Evolutionary conservation across 768 basidiomycete species (phyloP).

Genomic region (Lactifluus volemus): DNA sequence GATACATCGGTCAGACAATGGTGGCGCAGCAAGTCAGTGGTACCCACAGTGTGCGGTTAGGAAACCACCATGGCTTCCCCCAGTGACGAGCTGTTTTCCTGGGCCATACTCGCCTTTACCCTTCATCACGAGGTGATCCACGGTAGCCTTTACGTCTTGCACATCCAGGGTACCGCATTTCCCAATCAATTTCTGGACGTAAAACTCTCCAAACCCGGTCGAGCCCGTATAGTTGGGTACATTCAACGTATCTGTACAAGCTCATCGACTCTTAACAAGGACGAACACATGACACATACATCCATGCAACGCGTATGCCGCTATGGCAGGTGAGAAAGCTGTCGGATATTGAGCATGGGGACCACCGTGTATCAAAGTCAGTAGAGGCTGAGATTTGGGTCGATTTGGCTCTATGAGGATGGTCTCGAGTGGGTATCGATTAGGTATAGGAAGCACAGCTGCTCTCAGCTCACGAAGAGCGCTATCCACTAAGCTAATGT

Average conservation of each 20-base stretch:
- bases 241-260: conserved; percentile 21
- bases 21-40: background rate
- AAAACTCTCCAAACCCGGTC: conserved; percentile 26
- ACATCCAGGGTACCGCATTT: conserved; percentile 29
- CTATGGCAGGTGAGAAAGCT: conserved; percentile 16
- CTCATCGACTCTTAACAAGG: background rate
- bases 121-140: conserved; percentile 22
- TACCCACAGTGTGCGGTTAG: conserved; percentile 22
- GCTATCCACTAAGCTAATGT: conserved; percentile 1
- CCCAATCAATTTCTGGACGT: conserved; percentile 25
- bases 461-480: conserved; percentile 11
- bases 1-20: background rate
- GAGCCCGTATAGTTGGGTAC: conserved; percentile 30
- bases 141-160: conserved; percentile 23
- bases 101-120: conserved; percentile 20
- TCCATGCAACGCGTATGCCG: conserved; percentile 20
- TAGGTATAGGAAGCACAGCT: conserved; percentile 8
- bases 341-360: conserved; percentile 23
- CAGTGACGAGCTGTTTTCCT: conserved; percentile 23
- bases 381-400: conserved; percentile 6
- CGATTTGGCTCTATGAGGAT: conserved; percentile 15
- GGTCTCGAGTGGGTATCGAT: conserved; percentile 17
- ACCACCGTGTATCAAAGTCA: conserved; percentile 27
- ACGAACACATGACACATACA: conserved; percentile 18
- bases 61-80: conserved; percentile 30